phyloP scores from a whole-genome alignment of 2,329 filamentous ascomycete species.

The Hypoxylon sp. region DNA sequence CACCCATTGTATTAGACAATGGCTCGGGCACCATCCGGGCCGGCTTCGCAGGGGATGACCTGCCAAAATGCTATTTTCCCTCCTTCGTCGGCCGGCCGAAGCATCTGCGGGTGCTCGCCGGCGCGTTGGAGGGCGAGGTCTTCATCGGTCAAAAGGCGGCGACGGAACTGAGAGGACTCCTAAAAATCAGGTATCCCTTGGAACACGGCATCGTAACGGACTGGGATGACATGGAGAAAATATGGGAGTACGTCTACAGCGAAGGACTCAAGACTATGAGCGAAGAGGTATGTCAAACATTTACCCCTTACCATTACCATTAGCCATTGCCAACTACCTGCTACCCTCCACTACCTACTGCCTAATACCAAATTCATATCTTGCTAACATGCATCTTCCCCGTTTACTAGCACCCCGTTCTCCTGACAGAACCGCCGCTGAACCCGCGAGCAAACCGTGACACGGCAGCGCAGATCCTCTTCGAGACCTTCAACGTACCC shows the following conservation, averaged over 20 bases:
- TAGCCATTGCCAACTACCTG: background rate
- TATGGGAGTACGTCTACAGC: slow-evolving; percentile 97
- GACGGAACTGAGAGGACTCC: slow-evolving; percentile 85
- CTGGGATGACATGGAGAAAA: slow-evolving; percentile 99
- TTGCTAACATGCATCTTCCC: slow-evolving; percentile 8
- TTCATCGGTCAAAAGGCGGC: slow-evolving; percentile 93
- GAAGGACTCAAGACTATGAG: slow-evolving; percentile 96
- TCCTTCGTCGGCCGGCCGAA: slow-evolving; percentile 97
- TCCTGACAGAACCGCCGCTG: slow-evolving; percentile 93
- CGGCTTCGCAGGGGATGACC: slow-evolving; percentile 94
- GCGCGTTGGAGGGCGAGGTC: slow-evolving; percentile 92
- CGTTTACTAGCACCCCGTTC: slow-evolving; percentile 78
- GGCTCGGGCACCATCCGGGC: slow-evolving; percentile 97
- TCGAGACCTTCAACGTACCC: slow-evolving; percentile 98
- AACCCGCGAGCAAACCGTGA: slow-evolving; percentile 97
- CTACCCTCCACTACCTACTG: no score
- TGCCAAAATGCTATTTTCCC: slow-evolving; percentile 96
- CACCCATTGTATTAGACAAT: slow-evolving; percentile 98
- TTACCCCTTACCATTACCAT: no score
- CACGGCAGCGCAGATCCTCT: slow-evolving; percentile 94
- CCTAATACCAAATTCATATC: background rate
- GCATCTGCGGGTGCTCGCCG: slow-evolving; percentile 92
- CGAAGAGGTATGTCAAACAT: slow-evolving; percentile 85
- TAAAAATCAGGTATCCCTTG: slow-evolving; percentile 95
- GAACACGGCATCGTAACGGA: slow-evolving; percentile 99